Conservation (phyloP, 2,329 filamentous ascomycete species). For the Domatiomyces catenatus region DNA sequence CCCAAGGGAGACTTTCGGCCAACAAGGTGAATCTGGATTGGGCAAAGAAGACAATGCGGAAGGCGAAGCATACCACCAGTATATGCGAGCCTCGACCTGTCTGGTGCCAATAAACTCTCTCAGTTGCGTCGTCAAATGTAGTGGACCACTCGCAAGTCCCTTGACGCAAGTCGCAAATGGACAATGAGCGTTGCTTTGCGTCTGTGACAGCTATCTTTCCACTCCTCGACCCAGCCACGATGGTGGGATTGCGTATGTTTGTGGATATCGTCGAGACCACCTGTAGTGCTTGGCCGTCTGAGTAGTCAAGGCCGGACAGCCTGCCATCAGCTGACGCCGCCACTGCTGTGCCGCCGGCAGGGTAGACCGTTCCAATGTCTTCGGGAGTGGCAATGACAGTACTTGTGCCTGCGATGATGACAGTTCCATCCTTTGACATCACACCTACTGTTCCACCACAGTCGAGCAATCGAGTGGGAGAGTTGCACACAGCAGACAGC, state of each 20-base stretch:
- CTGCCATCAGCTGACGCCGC: not conserved
- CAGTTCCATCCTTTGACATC: not conserved
- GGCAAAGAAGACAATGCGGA: conserved; percentile 63
- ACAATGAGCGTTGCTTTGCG: conserved; percentile 54
- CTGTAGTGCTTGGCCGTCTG: not conserved
- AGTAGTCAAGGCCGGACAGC: not conserved
- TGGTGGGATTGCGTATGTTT: not conserved
- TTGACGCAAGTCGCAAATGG: conserved; percentile 80
- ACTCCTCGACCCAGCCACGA: conserved; percentile 19
- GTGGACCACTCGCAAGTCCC: conserved; percentile 62
- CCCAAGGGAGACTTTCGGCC: conserved; percentile 79
- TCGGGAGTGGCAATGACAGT: not conserved
- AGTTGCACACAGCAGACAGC: not conserved
- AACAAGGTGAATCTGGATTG: conserved; percentile 88
- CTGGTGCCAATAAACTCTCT: conserved; percentile 85
- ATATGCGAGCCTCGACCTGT: conserved; percentile 82
- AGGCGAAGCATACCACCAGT: conserved; percentile 81
- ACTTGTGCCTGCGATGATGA: not conserved
- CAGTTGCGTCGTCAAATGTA: conserved; percentile 44
- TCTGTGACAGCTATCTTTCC: conserved; percentile 69
- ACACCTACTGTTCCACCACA: not conserved
- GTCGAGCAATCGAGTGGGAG: not conserved
- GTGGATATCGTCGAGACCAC: not conserved
- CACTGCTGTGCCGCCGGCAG: not conserved
- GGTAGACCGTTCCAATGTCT: not conserved